A percentile compares a stretch with the other conserved stretches of the same genome.
Conservation (phyloP, 208 protist genomes). For the Naegleria lovaniensis region DNA sequence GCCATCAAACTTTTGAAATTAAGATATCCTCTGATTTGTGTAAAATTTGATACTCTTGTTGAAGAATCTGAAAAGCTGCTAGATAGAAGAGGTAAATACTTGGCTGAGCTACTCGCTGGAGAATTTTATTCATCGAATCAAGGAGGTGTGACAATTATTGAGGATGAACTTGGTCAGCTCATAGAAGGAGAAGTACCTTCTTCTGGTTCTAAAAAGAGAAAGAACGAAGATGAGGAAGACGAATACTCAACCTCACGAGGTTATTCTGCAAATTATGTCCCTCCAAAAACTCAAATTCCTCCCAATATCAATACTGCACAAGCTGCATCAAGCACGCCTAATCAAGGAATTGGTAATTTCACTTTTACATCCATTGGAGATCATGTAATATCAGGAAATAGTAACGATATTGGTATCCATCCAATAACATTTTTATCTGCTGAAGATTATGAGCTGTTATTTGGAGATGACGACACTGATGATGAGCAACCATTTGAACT, state of each 20-base stretch:
- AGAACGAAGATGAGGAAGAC: background rate
- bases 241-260: too few species aligned
- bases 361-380: background rate
- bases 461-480: background rate
- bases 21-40: background rate
- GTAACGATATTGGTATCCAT: background rate
- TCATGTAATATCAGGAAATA: background rate
- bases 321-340: background rate
- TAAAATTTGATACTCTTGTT: background rate
- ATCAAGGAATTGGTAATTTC: background rate
- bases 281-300: background rate
- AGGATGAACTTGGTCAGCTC: background rate
- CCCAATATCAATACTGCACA: background rate
- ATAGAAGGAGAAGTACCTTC: background rate
- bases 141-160: background rate
- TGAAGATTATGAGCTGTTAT: background rate
- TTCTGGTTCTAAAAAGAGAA: background rate
- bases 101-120: background rate
- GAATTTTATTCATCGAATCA: background rate
- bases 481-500: too few species aligned
- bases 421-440: background rate
- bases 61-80: background rate
- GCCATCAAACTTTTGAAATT: background rate
- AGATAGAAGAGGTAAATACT: background rate
- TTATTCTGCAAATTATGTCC: too few species aligned